phyloP scores from a whole-genome alignment of 805 yeast species.

The Wickerhamomyces ciferrii region DNA sequence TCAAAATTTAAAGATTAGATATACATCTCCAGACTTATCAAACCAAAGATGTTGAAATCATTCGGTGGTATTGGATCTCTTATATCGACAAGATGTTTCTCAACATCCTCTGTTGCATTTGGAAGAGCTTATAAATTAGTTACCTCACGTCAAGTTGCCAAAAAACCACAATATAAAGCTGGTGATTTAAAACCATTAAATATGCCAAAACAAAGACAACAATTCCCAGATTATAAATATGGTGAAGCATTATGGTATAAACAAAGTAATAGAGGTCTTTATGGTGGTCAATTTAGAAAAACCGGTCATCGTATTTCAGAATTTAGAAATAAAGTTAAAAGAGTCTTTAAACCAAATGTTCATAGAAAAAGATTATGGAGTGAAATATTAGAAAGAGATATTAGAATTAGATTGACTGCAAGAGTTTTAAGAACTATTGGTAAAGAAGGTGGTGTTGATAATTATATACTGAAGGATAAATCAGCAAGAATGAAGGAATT shows the following conservation, averaged over 20 bases:
- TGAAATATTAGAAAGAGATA: slow-evolving; percentile 57
- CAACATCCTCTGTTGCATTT: slow-evolving; percentile 6
- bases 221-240: slow-evolving; percentile 67
- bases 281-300: slow-evolving; percentile 80
- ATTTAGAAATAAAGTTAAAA: slow-evolving; percentile 61
- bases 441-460: slow-evolving; percentile 93
- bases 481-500: slow-evolving; percentile 87
- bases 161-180: slow-evolving; percentile 36
- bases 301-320: slow-evolving; percentile 79
- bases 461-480: slow-evolving; percentile 79
- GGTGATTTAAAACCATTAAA: slow-evolving; percentile 49
- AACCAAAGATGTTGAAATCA: slow-evolving; percentile 8
- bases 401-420: slow-evolving; percentile 60
- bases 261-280: slow-evolving; percentile 82
- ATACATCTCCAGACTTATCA: background rate
- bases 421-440: slow-evolving; percentile 82
- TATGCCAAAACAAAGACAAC: slow-evolving; percentile 37
- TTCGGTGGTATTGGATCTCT: slow-evolving; percentile 1
- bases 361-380: slow-evolving; percentile 78
- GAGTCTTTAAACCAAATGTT: slow-evolving; percentile 83
- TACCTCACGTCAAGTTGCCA: slow-evolving; percentile 41
- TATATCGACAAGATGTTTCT: slow-evolving; percentile 11
- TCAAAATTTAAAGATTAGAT: background rate
- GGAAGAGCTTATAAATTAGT: slow-evolving; percentile 36
- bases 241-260: slow-evolving; percentile 76